Conservation (phyloP, 352 stramenopile species). For the Sclerospora graminicola region DNA sequence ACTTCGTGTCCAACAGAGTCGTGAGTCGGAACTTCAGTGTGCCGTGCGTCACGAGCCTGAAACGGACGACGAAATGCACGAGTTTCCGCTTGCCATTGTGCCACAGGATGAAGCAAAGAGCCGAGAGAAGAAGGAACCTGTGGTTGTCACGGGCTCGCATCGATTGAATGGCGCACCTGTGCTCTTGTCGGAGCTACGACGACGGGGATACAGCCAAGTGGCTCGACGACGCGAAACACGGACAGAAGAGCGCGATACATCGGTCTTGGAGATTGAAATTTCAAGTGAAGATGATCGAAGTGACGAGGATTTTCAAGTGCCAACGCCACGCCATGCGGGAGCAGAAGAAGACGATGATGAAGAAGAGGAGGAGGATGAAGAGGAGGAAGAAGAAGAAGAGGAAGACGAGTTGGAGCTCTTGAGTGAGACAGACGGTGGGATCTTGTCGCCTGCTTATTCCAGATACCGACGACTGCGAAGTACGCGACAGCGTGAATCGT, state of each 20-base stretch:
- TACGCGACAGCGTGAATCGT: constrained; percentile 10
- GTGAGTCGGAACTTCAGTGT: constrained; percentile 57
- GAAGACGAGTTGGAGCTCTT: no score
- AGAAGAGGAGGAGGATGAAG: constrained; percentile 47
- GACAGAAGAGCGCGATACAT: constrained; percentile 71
- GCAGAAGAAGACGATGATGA: constrained; percentile 45
- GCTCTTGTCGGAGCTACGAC: constrained; percentile 51
- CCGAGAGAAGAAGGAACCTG: background rate
- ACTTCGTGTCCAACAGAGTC: constrained; percentile 49
- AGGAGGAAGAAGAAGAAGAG: no score
- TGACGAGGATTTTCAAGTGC: constrained; percentile 80
- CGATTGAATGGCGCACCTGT: constrained; percentile 65
- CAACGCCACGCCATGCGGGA: constrained; percentile 33
- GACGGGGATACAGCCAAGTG: no score
- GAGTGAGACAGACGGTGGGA: no score
- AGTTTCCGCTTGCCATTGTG: constrained; percentile 42
- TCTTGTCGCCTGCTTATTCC: constrained; percentile 28
- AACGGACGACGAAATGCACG: constrained; percentile 30
- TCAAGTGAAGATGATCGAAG: constrained; percentile 80
- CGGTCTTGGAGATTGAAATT: constrained; percentile 74
- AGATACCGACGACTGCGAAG: constrained; percentile 31
- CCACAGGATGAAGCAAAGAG: constrained; percentile 6
- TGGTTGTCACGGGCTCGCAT: constrained; percentile 38
- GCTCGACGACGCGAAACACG: constrained; percentile 12
- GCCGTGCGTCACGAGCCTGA: constrained; percentile 40